Percentiles rank a stretch among this genome's conserved stretches.
Conservation (phyloP, 768 basidiomycete species). For the Suillus brevipes region DNA sequence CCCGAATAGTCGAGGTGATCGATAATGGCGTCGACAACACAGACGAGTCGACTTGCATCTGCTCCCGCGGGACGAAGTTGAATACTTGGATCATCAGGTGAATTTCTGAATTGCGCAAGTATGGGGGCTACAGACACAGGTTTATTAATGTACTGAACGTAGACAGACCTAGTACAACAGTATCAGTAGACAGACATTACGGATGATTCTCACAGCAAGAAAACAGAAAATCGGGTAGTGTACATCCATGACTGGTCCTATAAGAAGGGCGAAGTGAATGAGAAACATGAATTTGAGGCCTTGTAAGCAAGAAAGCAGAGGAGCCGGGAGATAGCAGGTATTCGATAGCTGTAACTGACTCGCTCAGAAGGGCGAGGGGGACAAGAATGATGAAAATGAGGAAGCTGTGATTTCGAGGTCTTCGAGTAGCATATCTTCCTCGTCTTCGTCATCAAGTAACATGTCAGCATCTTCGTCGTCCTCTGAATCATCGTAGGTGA, state of each 20-base stretch:
- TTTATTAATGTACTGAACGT: not conserved
- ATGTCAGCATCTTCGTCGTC: not conserved
- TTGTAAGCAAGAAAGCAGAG: not conserved
- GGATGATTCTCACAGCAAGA: not conserved
- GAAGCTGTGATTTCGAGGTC: not conserved
- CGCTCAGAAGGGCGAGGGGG: not conserved
- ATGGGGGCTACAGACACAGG: not conserved
- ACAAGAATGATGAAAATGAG: not conserved
- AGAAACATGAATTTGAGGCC: not conserved
- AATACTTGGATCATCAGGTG: not conserved
- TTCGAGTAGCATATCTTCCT: not conserved
- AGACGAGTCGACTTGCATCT: not conserved
- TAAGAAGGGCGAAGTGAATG: not conserved
- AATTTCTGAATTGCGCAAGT: not conserved
- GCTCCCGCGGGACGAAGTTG: not conserved
- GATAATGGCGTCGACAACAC: not conserved
- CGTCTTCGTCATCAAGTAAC: not conserved
- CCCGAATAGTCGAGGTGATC: not conserved
- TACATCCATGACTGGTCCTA: not conserved
- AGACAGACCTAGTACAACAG: not conserved
- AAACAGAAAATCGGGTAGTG: not conserved
- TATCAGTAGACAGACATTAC: not conserved
- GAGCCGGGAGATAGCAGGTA: not conserved
- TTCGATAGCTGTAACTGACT: not conserved
- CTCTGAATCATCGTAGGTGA: not conserved